Evolutionary conservation across 176 grass and related monocot species (phyloP).

Genomic region (Aechmea fasciata): DNA sequence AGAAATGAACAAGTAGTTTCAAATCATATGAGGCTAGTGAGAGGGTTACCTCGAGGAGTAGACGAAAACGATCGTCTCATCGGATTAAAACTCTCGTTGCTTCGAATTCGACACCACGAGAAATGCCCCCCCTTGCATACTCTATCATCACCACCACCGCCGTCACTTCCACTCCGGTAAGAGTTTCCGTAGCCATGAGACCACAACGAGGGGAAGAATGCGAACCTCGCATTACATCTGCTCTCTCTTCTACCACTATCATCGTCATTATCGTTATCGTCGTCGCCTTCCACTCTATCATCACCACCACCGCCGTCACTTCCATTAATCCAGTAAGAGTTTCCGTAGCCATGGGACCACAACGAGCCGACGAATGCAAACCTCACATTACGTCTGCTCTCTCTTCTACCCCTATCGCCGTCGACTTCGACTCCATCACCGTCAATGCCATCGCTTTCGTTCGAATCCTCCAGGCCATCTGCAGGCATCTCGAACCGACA

Average conservation of each 20-base stretch:
- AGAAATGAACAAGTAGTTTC: too few species aligned
- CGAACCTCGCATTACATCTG: background rate
- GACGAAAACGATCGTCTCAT: too few species aligned
- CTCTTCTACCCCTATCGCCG: background rate
- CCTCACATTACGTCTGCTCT: background rate
- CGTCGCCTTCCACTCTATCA: background rate
- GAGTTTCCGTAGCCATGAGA: too few species aligned
- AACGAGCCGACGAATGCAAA: background rate
- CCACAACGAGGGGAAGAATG: too few species aligned
- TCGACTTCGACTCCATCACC: background rate
- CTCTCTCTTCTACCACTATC: background rate
- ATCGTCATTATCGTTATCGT: background rate
- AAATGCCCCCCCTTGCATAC: too few species aligned
- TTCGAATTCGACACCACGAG: too few species aligned
- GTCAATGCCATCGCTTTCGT: background rate
- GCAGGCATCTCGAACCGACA: constrained; percentile 7
- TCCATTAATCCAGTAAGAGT: background rate
- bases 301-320: background rate
- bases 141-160: background rate
- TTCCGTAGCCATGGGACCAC: background rate
- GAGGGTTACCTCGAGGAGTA: too few species aligned
- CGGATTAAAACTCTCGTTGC: too few species aligned
- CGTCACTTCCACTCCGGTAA: too few species aligned
- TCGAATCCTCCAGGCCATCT: background rate
- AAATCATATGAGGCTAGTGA: too few species aligned